Evolutionary conservation across 2,329 filamentous ascomycete genomes (phyloP), one percentile per base, ranked within the genome.

Genomic region (Colletotrichum sp.): DNA sequence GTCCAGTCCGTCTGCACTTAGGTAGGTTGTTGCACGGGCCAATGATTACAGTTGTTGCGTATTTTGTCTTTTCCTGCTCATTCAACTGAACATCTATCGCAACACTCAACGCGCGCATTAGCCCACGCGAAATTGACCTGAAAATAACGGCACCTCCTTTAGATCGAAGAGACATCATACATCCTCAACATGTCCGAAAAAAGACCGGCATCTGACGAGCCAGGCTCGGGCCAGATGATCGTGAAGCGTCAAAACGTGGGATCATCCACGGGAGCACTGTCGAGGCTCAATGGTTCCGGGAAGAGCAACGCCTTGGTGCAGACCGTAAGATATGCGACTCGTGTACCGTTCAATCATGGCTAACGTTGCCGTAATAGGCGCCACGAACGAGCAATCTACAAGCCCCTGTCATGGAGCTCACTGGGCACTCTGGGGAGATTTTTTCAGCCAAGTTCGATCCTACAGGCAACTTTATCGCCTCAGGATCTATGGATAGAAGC

Each of bases 321-420:
- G 79, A 85, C 86, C 28, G 90, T 91, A 85, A 72, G 89, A 82
- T 21, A 21, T 21, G 26, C 4, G 4, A 48, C 13, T 10, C 14
- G 7, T 28, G 13, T 13, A 30, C n/a, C 18, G 14, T 52, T 21
- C 6, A 16, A 12, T 16, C 18, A 36, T 30, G 18, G 18, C n/a
- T 39, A 71, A 81, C 81, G 43, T 79, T 76, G 60, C 10, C 36
- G 61, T 77, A 64, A 24, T 85, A 98, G 96, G 91, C 91, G 77
- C 91, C 93, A 70, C 92, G 95, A 80, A 96, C 95, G 63, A 98
- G 95, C 83, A 92, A 91, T 68, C 90, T 99, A 34, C 93, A 98
- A 83, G 95, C 96, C 74, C 96, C 96, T 3, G 94, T 98, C 60
- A 98, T 99, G 96, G 95, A 99, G 85, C 89, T 99, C 71, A 94